phyloP scores from a whole-genome alignment of 169 alveolate species.

The Perkinsus marinus region DNA sequence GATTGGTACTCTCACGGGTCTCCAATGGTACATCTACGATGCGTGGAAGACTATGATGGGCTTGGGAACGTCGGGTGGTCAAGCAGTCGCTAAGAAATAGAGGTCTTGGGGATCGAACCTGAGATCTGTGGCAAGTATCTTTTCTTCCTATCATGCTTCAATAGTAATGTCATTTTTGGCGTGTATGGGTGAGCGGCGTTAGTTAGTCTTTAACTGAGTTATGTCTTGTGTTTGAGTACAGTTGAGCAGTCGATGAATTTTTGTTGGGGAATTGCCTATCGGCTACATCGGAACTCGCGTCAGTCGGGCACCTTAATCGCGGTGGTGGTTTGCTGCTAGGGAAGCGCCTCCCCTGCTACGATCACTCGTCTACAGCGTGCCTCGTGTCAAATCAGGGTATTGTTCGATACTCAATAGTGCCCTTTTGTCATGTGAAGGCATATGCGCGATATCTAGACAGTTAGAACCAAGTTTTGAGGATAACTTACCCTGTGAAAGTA shows the following conservation, averaged over 20 bases:
- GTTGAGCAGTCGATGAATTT: background rate
- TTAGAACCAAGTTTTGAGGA: no score
- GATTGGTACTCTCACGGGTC: slow-evolving; percentile 96
- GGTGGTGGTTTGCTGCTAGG: no score
- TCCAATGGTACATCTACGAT: slow-evolving; percentile 96
- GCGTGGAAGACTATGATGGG: slow-evolving; percentile 57
- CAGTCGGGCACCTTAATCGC: no score
- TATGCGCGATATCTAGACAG: no score
- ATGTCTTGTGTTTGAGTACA: background rate
- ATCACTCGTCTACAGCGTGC: no score
- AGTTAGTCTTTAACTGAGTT: background rate
- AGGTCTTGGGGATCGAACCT: background rate
- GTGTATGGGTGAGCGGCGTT: background rate
- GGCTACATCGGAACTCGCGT: no score
- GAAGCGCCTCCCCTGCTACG: no score
- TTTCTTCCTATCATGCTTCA: background rate
- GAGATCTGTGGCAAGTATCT: background rate
- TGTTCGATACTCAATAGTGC: no score
- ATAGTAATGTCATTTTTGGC: background rate
- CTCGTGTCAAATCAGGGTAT: no score
- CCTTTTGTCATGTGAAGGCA: no score
- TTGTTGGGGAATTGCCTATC: no score
- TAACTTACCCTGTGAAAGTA: no score
- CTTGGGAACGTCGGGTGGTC: background rate
- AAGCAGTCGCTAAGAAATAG: background rate